Base-by-base conservation (phyloP, 2,329 filamentous ascomycete species). In the Macrophomina pseudophaseolina region DNA sequence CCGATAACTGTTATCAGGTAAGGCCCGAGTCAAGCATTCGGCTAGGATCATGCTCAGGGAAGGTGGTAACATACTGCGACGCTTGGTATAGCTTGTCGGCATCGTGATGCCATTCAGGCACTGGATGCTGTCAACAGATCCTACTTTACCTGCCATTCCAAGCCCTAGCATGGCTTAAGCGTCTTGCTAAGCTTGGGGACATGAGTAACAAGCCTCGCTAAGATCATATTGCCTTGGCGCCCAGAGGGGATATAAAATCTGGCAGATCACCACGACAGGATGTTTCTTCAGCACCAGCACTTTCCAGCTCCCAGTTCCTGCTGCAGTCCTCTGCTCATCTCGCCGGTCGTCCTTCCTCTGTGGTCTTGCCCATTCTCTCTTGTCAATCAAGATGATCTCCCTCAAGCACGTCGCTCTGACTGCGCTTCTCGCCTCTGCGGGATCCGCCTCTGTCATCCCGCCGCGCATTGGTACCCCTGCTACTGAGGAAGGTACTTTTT, bases 181-280 rank as follows among this genome's bases (percentile, higher is more conserved):
- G 44, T 49, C 18, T 44, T n/a, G 42, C 46, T 62, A 62, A 62
- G 58, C 58, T 62, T 51, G 58, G 14, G n/a, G 30, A 49, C 58
- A 23, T 18, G 40, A 35, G 0, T 32, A 62, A 35, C 58, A 62
- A 62, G 58, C 58, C 32, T 38, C 18, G 58, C 58, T 62, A 62
- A 62, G 58, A 38, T 32, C 28, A 44, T 30, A 23, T 40, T 40
- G 28, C n/a, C 44, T 49, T 35, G 58, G 58, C 58, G 58, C 58
- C 58, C 30, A 62, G 58, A 49, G 6, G 14, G 32, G 5, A 49
- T 62, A 62, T 62, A 62, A 62, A 62, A 7, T 28, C 30, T 38
- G 32, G n/a, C 14, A 33, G 16, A 9, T 35, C 44, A 7, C 23
- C 42, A 32, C 32, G 30, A 46, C n/a, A 4, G 23, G 9, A 6